Base-by-base conservation (phyloP, 495 filamentous ascomycete species). In the Parmelia sp. region DNA sequence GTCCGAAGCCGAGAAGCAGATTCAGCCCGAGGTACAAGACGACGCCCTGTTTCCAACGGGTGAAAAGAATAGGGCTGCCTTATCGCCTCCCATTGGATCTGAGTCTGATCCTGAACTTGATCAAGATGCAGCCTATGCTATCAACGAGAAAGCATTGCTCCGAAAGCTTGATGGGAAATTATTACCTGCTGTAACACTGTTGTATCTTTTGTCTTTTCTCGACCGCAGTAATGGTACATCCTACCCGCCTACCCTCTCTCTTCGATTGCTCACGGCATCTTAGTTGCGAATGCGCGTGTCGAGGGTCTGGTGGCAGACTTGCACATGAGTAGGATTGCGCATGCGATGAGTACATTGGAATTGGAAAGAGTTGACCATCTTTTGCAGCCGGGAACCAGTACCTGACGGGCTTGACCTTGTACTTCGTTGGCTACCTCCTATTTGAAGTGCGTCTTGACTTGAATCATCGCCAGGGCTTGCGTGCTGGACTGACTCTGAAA, bases 381-480 rank as follows among this genome's bases (percentile, higher is more conserved):
- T 45, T 19, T 55, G 58, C 62, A 81, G 79, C 83, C 44, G 87
- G 86, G 4, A 82, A 90, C 66, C 84, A 90, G 66, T 90, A 91
- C 64, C 77, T 91, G 0, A 87, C 84, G 6, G 83, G 87, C 0
- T 73, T 91, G 42, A 90, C 88, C 0, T 71, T 92, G 0, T 91
- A 89, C 71, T 92, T 91, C 72, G 77, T 91, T 57, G 88, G 87
- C 55, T 92, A 92, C 71, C 86, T 90, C 25, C 72, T 90, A 17
- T 85, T 88, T 57, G 84, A 87, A 65, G 74, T 75, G 35, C n/a
- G 12, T 35, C 37, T 33, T 1, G 15, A 15, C 29, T 3, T 23
- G 7, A 25, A 29, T 35, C 9, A 27, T 35, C n/a, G n/a, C n/a
- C n/a, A n/a, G n/a, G n/a, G n/a, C n/a, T n/a, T 42, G 45, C 15